Evolutionary conservation across 495 filamentous ascomycete species (phyloP).

Genomic region (Daldinia caldariorum): DNA sequence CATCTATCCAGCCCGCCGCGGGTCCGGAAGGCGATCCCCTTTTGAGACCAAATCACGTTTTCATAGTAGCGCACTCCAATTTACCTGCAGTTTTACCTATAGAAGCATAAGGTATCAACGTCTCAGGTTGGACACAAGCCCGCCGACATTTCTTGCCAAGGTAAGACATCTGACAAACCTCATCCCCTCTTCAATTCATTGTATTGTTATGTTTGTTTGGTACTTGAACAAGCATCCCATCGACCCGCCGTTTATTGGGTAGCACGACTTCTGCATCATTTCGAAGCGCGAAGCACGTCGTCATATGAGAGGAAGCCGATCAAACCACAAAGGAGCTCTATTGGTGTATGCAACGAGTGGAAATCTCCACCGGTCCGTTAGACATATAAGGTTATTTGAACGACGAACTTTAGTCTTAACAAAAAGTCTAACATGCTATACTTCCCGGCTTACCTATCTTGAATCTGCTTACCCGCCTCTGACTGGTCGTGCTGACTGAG

Average conservation of each 20-base stretch:
- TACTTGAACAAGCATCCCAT: slow-evolving; percentile 25
- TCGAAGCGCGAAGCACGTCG: slow-evolving; percentile 15
- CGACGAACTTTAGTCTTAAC: neutral
- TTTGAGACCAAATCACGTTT: slow-evolving; percentile 21
- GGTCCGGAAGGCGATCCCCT: slow-evolving; percentile 24
- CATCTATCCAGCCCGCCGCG: slow-evolving; percentile 13
- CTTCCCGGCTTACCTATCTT: slow-evolving; percentile 1
- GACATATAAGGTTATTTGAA: slow-evolving; percentile 1
- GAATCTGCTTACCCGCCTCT: neutral
- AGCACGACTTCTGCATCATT: slow-evolving; percentile 17
- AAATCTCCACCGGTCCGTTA: neutral
- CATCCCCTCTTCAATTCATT: slow-evolving; percentile 18
- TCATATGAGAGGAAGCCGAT: slow-evolving; percentile 21
- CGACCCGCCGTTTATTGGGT: slow-evolving; percentile 22
- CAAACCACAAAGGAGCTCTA: slow-evolving; percentile 1
- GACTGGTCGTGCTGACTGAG: slow-evolving; percentile 13
- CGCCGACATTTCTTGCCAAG: slow-evolving; percentile 22
- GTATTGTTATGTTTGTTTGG: slow-evolving; percentile 33
- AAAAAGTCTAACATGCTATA: neutral
- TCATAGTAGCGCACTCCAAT: slow-evolving; percentile 21
- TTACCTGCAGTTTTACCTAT: slow-evolving; percentile 33
- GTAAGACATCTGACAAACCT: slow-evolving; percentile 25
- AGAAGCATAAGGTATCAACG: slow-evolving; percentile 31
- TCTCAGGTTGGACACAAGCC: slow-evolving; percentile 33
- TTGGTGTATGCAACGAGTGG: neutral